Evolutionary conservation across 495 filamentous ascomycete species (phyloP), one percentile per base, ranked within the genome.

Genomic region (Aspergillus saccharolyticus): DNA sequence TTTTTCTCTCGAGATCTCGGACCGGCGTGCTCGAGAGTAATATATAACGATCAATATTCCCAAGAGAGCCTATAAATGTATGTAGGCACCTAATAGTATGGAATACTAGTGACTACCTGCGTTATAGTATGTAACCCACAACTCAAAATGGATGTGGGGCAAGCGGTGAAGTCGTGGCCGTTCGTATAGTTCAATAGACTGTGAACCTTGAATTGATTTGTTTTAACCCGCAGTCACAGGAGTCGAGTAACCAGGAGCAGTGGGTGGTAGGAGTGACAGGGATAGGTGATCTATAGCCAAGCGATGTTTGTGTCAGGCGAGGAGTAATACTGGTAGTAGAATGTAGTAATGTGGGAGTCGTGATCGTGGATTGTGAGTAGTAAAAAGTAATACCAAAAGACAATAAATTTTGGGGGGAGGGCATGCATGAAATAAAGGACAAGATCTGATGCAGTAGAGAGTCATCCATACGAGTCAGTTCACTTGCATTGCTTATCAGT

Each of bases 51-150:
- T 39, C 33, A 33, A 12, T 42, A 22, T 47, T 18, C 39, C 51
- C 54, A 53, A 54, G 42, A 18, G 22, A 2, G 17, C 56, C 47
- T 50, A 54, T 59, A 59, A 45, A 61, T 54, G 54, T 65, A 59
- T 55, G 63, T 51, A 54, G 54, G 59, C 24, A 52, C 25, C 30
- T 56, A 45, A 62, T 62, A 62, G 63, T 59, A 53, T 48, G 19
- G 43, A 30, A 53, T 44, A 50, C 63, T 62, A 65, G 42, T 55
- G 56, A 50, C 1, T 33, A 20, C 52, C 42, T 55, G 56, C 62
- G 63, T 60, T 5, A 54, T n/a, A n/a, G n/a, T n/a, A n/a, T 45
- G 51, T 47, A 54, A 19, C 52, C 48, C 42, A 42, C 46, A 62
- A 39, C 22, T 45, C 28, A 55, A 52, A 57, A 50, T 6, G 28